Evolutionary conservation across 495 filamentous ascomycete species (phyloP).

Genomic region (Sordaria brevicollis): DNA sequence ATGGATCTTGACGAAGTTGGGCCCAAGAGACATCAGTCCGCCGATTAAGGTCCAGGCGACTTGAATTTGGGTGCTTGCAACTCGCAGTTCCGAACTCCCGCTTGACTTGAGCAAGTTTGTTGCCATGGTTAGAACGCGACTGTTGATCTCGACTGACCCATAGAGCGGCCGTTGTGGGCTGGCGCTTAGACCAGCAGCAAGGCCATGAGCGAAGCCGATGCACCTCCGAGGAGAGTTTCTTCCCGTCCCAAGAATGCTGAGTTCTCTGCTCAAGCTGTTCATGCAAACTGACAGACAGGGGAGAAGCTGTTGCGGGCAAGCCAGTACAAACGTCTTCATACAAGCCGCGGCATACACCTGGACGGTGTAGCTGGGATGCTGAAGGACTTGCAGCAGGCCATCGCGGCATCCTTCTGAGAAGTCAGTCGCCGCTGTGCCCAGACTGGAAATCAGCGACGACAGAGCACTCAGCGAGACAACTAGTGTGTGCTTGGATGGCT

Average conservation of each 20-base stretch:
- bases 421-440: slow-evolving; percentile 69
- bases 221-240: slow-evolving; percentile 76
- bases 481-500: slow-evolving; percentile 80
- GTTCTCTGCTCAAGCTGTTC: slow-evolving; percentile 86
- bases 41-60: slow-evolving; percentile 97
- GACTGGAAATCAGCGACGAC: slow-evolving; percentile 61
- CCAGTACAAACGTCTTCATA: slow-evolving; percentile 75
- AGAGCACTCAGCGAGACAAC: slow-evolving; percentile 71
- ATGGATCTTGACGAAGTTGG: slow-evolving; percentile 98
- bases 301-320: slow-evolving; percentile 83
- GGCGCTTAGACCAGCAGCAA: slow-evolving; percentile 85
- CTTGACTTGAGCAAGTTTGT: slow-evolving; percentile 90
- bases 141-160: slow-evolving; percentile 91
- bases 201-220: slow-evolving; percentile 84
- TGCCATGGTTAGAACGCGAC: slow-evolving; percentile 79
- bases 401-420: slow-evolving; percentile 78
- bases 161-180: slow-evolving; percentile 82
- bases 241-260: slow-evolving; percentile 62
- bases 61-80: slow-evolving; percentile 90
- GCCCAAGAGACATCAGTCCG: slow-evolving; percentile 89
- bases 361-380: slow-evolving; percentile 93
- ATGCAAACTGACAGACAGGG: slow-evolving; percentile 90
- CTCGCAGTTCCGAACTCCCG: slow-evolving; percentile 79
- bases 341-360: slow-evolving; percentile 82
- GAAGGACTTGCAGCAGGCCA: slow-evolving; percentile 78